These are phyloP conservation scores for Corynascus novoguineensis DNA, from an alignment of 495 filamentous ascomycete species.

Conservation along the genomic window DNA sequence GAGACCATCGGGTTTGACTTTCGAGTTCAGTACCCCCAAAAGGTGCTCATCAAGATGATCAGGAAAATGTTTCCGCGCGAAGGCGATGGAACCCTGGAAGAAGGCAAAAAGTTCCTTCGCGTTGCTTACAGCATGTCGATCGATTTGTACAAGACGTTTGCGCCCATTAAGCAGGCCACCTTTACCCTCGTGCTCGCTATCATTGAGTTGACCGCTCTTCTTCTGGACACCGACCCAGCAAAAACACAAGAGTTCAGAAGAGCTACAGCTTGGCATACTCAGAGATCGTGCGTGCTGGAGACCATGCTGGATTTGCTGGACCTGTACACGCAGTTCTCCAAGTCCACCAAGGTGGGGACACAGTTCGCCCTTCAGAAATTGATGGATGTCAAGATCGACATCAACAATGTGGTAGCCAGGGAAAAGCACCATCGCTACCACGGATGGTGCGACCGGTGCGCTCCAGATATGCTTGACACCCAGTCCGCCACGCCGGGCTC, in stretches of 20 bases:
- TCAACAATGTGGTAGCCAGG: constrained; percentile 67
- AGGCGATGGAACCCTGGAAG: constrained; percentile 4
- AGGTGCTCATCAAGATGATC: constrained; percentile 69
- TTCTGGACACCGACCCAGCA: constrained; percentile 50
- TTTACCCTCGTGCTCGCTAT: constrained; percentile 74
- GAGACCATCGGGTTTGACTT: constrained; percentile 92
- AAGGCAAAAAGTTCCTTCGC: constrained; percentile 46
- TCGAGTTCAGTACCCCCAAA: constrained; percentile 81
- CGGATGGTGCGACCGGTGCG: constrained; percentile 41
- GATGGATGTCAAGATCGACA: constrained; percentile 73
- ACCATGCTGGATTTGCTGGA: constrained; percentile 82
- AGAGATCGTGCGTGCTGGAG: constrained; percentile 70
- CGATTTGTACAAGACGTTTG: constrained; percentile 88
- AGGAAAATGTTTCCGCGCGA: constrained; percentile 42
- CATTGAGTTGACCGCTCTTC: constrained; percentile 68
- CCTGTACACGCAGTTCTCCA: constrained; percentile 72
- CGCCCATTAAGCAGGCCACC: constrained; percentile 80
- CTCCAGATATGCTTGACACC: constrained; percentile 30
- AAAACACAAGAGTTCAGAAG: constrained; percentile 31
- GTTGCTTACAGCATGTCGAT: constrained; percentile 74
- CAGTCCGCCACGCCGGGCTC: constrained; percentile 33
- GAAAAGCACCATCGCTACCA: constrained; percentile 32
- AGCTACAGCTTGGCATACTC: constrained; percentile 50
- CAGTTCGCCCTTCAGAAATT: constrained; percentile 66
- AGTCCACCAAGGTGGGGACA: constrained; percentile 65